phyloP scores from a whole-genome alignment of 2,329 filamentous ascomycete species.

The Graphium sp. region DNA sequence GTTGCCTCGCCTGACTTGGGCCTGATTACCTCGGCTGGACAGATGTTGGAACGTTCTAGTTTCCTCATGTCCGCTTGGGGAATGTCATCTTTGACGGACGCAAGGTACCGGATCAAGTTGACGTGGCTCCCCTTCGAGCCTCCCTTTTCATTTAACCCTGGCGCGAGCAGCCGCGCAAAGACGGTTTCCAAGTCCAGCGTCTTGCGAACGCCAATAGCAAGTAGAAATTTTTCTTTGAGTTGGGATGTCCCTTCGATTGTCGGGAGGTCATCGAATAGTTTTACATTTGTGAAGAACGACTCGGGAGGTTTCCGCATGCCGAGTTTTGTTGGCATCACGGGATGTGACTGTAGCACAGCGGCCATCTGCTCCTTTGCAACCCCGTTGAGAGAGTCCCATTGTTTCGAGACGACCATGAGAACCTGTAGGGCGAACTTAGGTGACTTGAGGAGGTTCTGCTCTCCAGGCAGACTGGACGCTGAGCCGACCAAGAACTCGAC shows the following conservation, averaged over 20 bases:
- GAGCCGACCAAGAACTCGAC: slow-evolving; percentile 62
- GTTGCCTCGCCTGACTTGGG: slow-evolving; percentile 35
- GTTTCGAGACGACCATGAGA: slow-evolving; percentile 67
- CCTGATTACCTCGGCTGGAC: slow-evolving; percentile 54
- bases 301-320: slow-evolving; percentile 79
- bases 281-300: slow-evolving; percentile 86
- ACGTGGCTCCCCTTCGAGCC: slow-evolving; percentile 74
- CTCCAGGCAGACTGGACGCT: slow-evolving; percentile 36
- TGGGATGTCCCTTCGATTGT: slow-evolving; percentile 58
- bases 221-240: slow-evolving; percentile 81
- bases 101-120: slow-evolving; percentile 85
- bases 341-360: slow-evolving; percentile 45
- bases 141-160: slow-evolving; percentile 30
- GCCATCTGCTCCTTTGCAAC: slow-evolving; percentile 49
- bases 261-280: slow-evolving; percentile 85
- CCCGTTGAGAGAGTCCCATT: slow-evolving; percentile 66
- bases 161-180: slow-evolving; percentile 66
- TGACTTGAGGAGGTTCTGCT: slow-evolving; percentile 55
- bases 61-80: slow-evolving; percentile 65
- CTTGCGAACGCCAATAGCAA: slow-evolving; percentile 75
- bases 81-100: slow-evolving; percentile 81
- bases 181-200: slow-evolving; percentile 90
- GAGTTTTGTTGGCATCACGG: slow-evolving; percentile 76
- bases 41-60: slow-evolving; percentile 63
- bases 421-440: slow-evolving; percentile 62